Evolutionary conservation across 176 grass and related monocot species (phyloP), one percentile per base, ranked within the genome.

Genomic region (Calamus simplicifolius): DNA sequence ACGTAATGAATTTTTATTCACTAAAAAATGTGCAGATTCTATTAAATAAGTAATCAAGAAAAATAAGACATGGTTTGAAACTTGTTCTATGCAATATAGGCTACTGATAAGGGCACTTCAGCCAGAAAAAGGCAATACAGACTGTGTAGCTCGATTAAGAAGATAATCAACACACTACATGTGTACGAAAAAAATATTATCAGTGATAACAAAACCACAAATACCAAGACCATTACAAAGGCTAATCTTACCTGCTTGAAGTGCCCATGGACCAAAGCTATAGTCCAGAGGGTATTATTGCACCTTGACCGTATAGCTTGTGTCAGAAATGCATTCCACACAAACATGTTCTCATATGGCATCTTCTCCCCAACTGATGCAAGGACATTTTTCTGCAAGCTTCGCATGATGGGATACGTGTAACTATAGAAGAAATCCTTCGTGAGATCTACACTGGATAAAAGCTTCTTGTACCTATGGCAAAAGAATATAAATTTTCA

Each of bases 371-470:
- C 52, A 49, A 64, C 79, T 27, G 64, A 51, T 54, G 87, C 80
- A 51, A 80, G 69, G 48, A 81, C 75, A 43, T 91, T 97, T 75
- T 85, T 81, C 66, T 91, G 93, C 62, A 97, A 62, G 64, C 69
- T 82, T 78, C 85, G 87, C 93, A 97, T 97, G 52, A 97, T 84
- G 8, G 84, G 87, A 71, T 97, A 97, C 64, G 93, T 97, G 76
- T 97, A 97, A 75, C 87, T 88, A 78, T 88, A 97, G 81, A 82
- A 97, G 72, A 97, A 97, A 69, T 97, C 93, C 69, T 91, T 91
- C 15, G 93, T 88, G 58, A 91, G 84, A 78, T 97, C 93, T 68
- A 97, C 84, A 55, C 93, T 85, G 18, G 62, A 85, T 69, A 97
- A 71, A 56, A 97, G 78, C 63, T 91, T 97, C 79, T 85, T 97